A percentile compares a stretch with the other conserved stretches of the same genome.
Conservation (phyloP, 768 basidiomycete genomes). For the Boletus edulis region DNA sequence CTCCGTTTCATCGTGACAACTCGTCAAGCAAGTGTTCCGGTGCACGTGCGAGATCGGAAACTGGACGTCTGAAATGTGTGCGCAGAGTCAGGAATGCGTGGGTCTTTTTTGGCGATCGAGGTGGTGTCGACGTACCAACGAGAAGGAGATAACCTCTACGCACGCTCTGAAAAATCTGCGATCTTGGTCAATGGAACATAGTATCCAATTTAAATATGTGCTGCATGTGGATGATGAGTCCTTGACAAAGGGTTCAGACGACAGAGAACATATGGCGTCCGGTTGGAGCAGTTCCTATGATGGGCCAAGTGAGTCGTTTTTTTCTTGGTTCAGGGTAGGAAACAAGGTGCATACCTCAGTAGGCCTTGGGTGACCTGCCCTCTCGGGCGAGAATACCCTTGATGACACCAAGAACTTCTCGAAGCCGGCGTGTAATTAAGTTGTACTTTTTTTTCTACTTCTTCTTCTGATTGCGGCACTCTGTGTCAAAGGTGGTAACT, state of each 20-base stretch:
- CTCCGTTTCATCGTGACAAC: too few species aligned
- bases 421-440: too few species aligned
- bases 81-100: background rate
- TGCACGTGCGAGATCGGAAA: too few species aligned
- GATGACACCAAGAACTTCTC: too few species aligned
- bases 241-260: background rate
- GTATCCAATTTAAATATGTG: constrained; percentile 97
- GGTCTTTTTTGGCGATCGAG: background rate
- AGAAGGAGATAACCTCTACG: constrained; percentile 86
- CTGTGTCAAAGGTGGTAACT: too few species aligned
- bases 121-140: constrained; percentile 52
- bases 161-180: constrained; percentile 93
- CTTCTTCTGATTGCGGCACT: too few species aligned
- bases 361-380: too few species aligned
- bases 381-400: too few species aligned
- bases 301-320: background rate
- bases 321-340: background rate
- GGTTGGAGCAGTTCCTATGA: constrained; percentile 85
- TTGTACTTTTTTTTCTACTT: too few species aligned
- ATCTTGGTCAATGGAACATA: constrained; percentile 95
- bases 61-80: too few species aligned
- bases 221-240: constrained; percentile 46
- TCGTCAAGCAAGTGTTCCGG: too few species aligned
- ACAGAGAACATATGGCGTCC: constrained; percentile 75
- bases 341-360: too few species aligned